Base-by-base conservation (phyloP, 108 stramenopile genomes). In the Skeletonema potamos region DNA sequence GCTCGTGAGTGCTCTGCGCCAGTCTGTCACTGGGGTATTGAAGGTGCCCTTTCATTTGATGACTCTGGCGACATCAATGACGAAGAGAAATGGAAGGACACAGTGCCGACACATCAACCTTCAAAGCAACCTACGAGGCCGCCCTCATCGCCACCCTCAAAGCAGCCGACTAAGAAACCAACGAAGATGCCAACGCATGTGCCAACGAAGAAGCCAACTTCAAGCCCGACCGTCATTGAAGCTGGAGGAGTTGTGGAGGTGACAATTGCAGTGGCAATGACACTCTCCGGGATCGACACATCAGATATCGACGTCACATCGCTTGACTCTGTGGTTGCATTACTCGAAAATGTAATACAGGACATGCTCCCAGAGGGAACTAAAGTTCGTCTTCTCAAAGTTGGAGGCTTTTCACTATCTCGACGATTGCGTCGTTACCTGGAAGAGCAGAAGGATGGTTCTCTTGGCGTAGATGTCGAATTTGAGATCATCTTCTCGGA, bases 391-490 rank as follows among this genome's bases (percentile, higher is more conserved):
- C 24, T 78, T 2, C 70, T 78, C 8, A 78, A 51, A 27, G 64
- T 78, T n/a, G 77, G 69, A 29, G 77, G 77, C 7, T 32, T 78
- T 5, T 29, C 69, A 6, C 36, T 78, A 4, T 36, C 63, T 30
- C 69, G 69, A 10, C 69, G 77, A 5, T 15, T 77, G 26, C 76
- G 70, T 44, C 59, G 75, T 3, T 54, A 41, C 51, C 71, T 82
- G 6, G n/a, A 82, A 28, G 73, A 69, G 27, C 12, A 64, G 17
- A n/a, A 27, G 33, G 29, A 26, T 27, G 36, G 17, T 8, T 22
- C 33, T 15, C 32, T 61, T 51, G 68, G 77, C 15, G 76, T 91
- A 54, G 77, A 70, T 66, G 58, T 78, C 36, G 68, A 78, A 39
- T 71, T 78, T 32, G 77, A 78, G 57, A 58, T 78, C 3, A 56